Percentiles rank a stretch among this genome's conserved stretches.
These are phyloP conservation scores for Glycine soja DNA, from an alignment of 306 rosid species.

Conservation along the genomic window DNA sequence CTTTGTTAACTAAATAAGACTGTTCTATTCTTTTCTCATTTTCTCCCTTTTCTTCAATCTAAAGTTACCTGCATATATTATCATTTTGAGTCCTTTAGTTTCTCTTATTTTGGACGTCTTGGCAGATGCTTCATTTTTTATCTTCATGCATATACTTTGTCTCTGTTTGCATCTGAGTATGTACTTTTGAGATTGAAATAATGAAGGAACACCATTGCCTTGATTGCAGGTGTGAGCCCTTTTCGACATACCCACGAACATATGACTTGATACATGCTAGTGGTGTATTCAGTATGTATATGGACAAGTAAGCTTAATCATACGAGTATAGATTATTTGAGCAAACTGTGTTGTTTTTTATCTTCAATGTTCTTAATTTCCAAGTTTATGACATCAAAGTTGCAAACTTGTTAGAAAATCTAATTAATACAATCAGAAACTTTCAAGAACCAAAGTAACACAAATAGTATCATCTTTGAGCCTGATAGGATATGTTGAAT, in stretches of 20 bases:
- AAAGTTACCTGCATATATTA: background rate
- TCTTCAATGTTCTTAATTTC: background rate
- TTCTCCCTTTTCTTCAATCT: background rate
- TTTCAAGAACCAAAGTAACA: background rate
- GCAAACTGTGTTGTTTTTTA: background rate
- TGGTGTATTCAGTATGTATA: slow-evolving; percentile 59
- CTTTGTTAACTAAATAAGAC: too few relatives aligned
- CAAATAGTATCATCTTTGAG: background rate
- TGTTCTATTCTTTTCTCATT: background rate
- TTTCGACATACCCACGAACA: slow-evolving; percentile 67
- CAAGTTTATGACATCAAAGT: background rate
- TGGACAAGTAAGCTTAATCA: slow-evolving; percentile 49
- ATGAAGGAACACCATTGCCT: background rate
- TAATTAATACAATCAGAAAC: background rate
- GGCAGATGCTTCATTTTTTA: background rate
- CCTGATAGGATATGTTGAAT: background rate
- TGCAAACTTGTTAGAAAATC: background rate
- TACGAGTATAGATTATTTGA: background rate
- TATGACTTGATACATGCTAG: slow-evolving; percentile 68
- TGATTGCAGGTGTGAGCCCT: slow-evolving; percentile 62
- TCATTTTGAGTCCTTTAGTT: background rate
- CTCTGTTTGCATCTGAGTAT: background rate
- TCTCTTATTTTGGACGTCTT: background rate
- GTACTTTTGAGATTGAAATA: slow-evolving; percentile 9
- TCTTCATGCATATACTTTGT: background rate